phyloP scores from a whole-genome alignment of 768 basidiomycete genomes.

The Asterophora lycoperdoides region DNA sequence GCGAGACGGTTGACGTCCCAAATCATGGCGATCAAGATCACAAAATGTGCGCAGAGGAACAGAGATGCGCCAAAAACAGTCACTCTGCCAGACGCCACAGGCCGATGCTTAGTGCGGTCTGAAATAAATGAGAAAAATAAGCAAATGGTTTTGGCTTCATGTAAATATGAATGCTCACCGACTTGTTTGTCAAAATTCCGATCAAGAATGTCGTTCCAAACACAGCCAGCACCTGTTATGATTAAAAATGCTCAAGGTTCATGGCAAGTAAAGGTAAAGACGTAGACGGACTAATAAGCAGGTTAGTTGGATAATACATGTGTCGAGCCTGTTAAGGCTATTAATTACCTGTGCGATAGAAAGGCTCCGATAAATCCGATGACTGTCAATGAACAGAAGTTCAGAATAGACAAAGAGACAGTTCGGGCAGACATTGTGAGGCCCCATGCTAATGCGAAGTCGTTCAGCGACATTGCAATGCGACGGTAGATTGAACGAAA shows the following conservation, averaged over 20 bases:
- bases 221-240: slow-evolving; percentile 17
- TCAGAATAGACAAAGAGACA: background rate
- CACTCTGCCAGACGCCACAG: slow-evolving; percentile 4
- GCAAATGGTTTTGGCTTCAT: too few species aligned
- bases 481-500: background rate
- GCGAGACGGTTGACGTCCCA: background rate
- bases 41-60: background rate
- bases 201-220: slow-evolving; percentile 19
- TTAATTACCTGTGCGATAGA: slow-evolving; percentile 13
- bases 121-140: too few species aligned
- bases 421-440: slow-evolving; percentile 15
- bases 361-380: slow-evolving; percentile 13
- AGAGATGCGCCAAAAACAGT: slow-evolving; percentile 1
- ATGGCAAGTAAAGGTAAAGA: background rate
- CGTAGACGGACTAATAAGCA: background rate
- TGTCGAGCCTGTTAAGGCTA: background rate
- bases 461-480: background rate
- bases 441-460: slow-evolving; percentile 7
- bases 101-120: slow-evolving; percentile 11
- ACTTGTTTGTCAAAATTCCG: slow-evolving; percentile 17
- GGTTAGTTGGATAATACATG: background rate
- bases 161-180: slow-evolving; percentile 3
- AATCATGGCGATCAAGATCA: background rate
- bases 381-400: slow-evolving; percentile 1
- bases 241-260: background rate